Base-by-base conservation (phyloP, 2,329 filamentous ascomycete genomes). In the Cladosporium halotolerans region DNA sequence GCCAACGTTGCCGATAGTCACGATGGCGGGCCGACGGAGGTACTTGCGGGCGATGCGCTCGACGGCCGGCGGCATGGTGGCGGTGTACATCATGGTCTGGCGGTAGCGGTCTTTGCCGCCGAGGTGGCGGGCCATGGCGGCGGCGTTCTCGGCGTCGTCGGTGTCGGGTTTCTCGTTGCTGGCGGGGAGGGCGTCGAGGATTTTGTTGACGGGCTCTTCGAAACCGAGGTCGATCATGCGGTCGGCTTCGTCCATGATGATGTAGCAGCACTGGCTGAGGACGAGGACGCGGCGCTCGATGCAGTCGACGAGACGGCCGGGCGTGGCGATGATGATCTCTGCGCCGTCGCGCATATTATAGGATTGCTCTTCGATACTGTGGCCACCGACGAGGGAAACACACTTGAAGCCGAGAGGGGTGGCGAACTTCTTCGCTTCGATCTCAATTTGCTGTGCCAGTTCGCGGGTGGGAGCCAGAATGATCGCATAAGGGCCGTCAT, bases 31-130 rank as follows among this genome's bases (percentile, higher is more conserved):
- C 10, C 93, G 83, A 1, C 92, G 87, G 13, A 97, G 82, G 67
- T 99, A 99, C 68, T 96, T 96, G 63, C 91, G 86, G n/a, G 93
- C 93, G 59, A 99, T 97, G 58, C 88, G 88, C 69, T 99, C 93
- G 13, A 99, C 88, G 0, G 88, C 83, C 0, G 88, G 75, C 1
- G 93, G 91, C 93, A 99, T 99, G 28, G 93, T 99, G 50, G 93
- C 93, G 60, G 93, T 97, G 82, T 97, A 99, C 93, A 99, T 99
- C 93, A 99, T 99, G 0, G 93, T 99, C 71, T 99, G 92, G 55
- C 93, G 80, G 74, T 97, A 97, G 18, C 87, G 81, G 64, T 90
- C 86, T 60, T 83, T 83, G 14, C 83, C 83, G 50, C 85, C 84
- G 1, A 95, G 74, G 63, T 87, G 86, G 54, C 82, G 80, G 62